Base-by-base conservation (phyloP, 805 yeast species). In the Wickerhamiella sorbophila region DNA sequence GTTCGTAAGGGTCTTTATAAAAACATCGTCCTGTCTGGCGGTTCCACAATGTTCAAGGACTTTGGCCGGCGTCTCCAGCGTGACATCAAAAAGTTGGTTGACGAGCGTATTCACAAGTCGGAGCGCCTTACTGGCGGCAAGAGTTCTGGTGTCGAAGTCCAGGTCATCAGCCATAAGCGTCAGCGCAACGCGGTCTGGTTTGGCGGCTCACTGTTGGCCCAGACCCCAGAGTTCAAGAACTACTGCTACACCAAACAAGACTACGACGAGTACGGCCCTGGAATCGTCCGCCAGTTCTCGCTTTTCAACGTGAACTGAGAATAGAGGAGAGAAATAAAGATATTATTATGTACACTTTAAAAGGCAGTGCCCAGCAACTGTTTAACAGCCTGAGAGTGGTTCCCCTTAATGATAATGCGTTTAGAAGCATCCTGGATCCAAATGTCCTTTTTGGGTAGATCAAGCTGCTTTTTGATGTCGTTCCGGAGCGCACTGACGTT, bases 181-280 rank as follows among this genome's bases (percentile, higher is more conserved):
- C 99, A 91, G 68, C 75, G 95, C 61, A 85, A 91, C 57, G 99
- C 99, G 3, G 99, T 91, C 45, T 91, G 99, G 99, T 91, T 88
- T 60, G 99, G 99, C 53, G 99, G 99, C 52, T 82, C 94, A 17
- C 67, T 91, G 52, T 71, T 91, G 58, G 97, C 99, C 1, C 97
- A 88, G 67, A 91, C 99, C 9, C 77, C 94, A 18, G 98, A 91
- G 65, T 91, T 91, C 67, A 84, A 81, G 64, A 77, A 93, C 61
- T 87, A 87, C 64, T 91, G 97, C 62, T 91, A 91, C 67, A 88
- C 98, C 19, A 91, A 91, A 67, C 79, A 80, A 57, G 98, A 91
- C 58, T 91, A 91, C 63, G 98, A 91, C 58, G 99, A 91, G 66
- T 79, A 79, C 57, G 99, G 99, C 27, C 98, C 99, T 44, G 83